These are phyloP conservation scores for Scytalidium lignicola DNA, from an alignment of 2,329 filamentous ascomycete species.

Conservation along the genomic window DNA sequence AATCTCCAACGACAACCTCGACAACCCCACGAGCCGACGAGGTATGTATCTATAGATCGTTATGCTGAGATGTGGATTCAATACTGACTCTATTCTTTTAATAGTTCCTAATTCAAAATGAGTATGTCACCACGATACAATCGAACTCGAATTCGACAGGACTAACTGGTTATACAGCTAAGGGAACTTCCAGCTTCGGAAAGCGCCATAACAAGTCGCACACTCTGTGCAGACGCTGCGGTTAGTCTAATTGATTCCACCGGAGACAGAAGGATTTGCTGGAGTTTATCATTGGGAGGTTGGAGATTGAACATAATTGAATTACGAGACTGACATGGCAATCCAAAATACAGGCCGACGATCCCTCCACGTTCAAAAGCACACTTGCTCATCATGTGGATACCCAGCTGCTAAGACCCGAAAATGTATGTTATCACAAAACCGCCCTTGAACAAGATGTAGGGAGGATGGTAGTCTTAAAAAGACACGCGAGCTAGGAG, in stretches of 20 bases:
- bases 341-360: constrained; percentile 65
- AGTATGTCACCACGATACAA: constrained; percentile 19
- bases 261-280: constrained; percentile 19
- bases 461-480: constrained; percentile 56
- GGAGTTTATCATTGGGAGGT: background rate
- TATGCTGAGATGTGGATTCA: background rate
- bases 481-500: constrained; percentile 57
- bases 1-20: constrained; percentile 16
- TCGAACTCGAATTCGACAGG: constrained; percentile 1
- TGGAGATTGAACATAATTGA: constrained; percentile 4
- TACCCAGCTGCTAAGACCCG: constrained; percentile 96
- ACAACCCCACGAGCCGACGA: constrained; percentile 13
- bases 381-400: constrained; percentile 91
- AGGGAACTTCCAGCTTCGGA: constrained; percentile 28
- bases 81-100: constrained; percentile 8
- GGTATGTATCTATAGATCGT: constrained; percentile 10
- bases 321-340: constrained; percentile 16
- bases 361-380: constrained; percentile 99
- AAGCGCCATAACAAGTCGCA: constrained; percentile 31
- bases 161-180: constrained; percentile 23
- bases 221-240: constrained; percentile 31
- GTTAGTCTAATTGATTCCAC: constrained; percentile 21
- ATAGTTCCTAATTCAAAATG: constrained; percentile 28
- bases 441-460: constrained; percentile 4
- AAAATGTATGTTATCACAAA: constrained; percentile 75